Evolutionary conservation across 805 yeast species (phyloP), one percentile per base, ranked within the genome.

Genomic region (Torulaspora quercuum): DNA sequence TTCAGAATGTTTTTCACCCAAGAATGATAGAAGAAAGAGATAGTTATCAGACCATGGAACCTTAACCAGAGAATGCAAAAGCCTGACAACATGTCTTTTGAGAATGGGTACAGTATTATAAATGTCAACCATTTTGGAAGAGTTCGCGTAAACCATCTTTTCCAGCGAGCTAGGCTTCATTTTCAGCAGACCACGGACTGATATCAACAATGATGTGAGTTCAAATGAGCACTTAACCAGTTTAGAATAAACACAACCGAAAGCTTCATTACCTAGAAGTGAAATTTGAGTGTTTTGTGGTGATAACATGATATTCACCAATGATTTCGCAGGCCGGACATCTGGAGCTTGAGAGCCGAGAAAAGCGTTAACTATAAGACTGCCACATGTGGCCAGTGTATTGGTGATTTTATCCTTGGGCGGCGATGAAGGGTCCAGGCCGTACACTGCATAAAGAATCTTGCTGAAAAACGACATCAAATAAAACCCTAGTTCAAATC

Each of bases 21-120:
- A 63, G 55, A 86, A 86, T 0, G 97, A 83, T 25, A 90, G 66
- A 31, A 90, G 63, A 1, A 95, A 87, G 3, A 95, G 95, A 21
- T 80, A 74, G 17, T 75, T 78, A 4, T 64, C 63, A 5, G 67
- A 67, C 80, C 84, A 77, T 2, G 65, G 61, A 0, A 78, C 78
- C 27, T 66, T 68, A 1, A 83, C 77, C 26, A 84, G 56, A 4
- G 72, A 65, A 4, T 80, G 73, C 11, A 86, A 58, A 23, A 87
- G 54, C 25, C 70, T 71, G 21, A 85, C 59, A 1, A 85, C 65
- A 7, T 65, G 64, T 20, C 61, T 58, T 41, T 86, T 73, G 39
- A 80, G 63, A 0, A 61, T 48, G 6, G 67, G 64, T 22, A 68
- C 64, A n/a, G 64, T 66, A 4, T 76, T 63, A 52, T 82, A 87